phyloP scores from a whole-genome alignment of 768 basidiomycete genomes.

The Cyclocybe cylindracea region DNA sequence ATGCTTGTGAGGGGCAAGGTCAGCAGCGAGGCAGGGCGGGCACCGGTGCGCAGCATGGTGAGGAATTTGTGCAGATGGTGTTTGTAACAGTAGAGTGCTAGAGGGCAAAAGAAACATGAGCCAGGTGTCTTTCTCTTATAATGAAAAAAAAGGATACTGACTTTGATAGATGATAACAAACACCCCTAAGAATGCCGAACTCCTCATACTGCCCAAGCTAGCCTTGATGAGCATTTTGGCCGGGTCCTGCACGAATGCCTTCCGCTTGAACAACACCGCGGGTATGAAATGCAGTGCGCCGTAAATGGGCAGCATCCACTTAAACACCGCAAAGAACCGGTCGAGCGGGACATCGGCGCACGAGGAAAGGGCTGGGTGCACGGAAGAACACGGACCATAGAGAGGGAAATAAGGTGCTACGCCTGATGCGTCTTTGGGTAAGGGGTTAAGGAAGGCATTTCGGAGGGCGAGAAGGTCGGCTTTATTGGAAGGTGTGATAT shows the following conservation, averaged over 20 bases:
- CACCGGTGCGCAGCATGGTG: conserved; percentile 28
- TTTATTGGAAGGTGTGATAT: conserved; percentile 54
- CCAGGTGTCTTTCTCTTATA: background rate
- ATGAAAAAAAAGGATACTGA: conserved; percentile 31
- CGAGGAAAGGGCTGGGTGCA: conserved; percentile 72
- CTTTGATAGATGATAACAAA: conserved; percentile 85
- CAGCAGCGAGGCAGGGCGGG: conserved; percentile 13
- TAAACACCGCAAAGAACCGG: conserved; percentile 79
- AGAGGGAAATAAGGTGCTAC: conserved; percentile 41
- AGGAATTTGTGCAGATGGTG: conserved; percentile 56
- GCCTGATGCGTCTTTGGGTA: conserved; percentile 17
- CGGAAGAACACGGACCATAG: conserved; percentile 66
- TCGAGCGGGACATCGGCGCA: conserved; percentile 63
- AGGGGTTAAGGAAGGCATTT: conserved; percentile 32
- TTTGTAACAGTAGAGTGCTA: conserved; percentile 70
- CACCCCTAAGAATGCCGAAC: conserved; percentile 83
- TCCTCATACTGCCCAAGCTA: conserved; percentile 72
- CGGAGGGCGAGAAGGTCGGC: conserved; percentile 47
- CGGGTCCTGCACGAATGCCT: conserved; percentile 66
- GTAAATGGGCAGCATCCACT: conserved; percentile 84
- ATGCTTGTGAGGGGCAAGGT: conserved; percentile 37
- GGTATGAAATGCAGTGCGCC: conserved; percentile 91
- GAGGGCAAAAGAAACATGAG: background rate
- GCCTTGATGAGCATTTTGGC: conserved; percentile 64
- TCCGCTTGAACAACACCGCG: conserved; percentile 77